Evolutionary conservation across 2,329 filamentous ascomycete genomes (phyloP), one percentile per base, ranked within the genome.

Genomic region (Apiospora koreana): DNA sequence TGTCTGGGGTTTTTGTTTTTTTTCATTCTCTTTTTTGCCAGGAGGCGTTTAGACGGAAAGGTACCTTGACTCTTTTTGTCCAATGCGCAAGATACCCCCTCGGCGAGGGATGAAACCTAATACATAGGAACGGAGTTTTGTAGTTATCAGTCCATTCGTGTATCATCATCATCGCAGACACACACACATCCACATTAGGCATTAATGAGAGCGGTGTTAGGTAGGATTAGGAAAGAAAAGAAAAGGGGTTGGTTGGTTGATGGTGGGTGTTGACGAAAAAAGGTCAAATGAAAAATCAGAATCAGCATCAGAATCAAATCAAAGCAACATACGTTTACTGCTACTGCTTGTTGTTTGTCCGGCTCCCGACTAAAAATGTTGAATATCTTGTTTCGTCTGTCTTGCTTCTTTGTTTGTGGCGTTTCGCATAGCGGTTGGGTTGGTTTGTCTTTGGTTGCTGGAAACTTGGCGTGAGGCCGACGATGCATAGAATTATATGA

Each of bases 91-190:
- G 64, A 66, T 66, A 66, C 64, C 64, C 62, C 64, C 42, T 45
- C 38, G 38, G 38, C 64, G 64, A 35, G 64, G 25, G 38, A 43
- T 58, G 50, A 43, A 43, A 43, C 64, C 64, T 66, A 66, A 66
- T 66, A 66, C 64, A 66, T 66, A 42, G 64, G 50, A 41, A 43
- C 38, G 64, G 64, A 66, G 64, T 66, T 66, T 23, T 66, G 64
- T 62, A 62, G 54, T 62, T 62, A 58, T 35, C 50, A 62, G 41
- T 43, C 8, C 41, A 16, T 43, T 31, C 18, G 18, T 62, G 54
- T 62, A 62, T 38, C 54, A 58, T 50, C 35, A 43, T 43, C 50
- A 58, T 58, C 50, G 35, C 14, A 16, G 3, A 16, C 41, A 58
- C 14, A 16, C 10, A 16, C 41, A 43, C 41, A 43, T 43, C 41